Evolutionary conservation across 208 protist genomes (phyloP), one percentile per base, ranked within the genome.

Genomic region (Leptomonas pyrrhocoris): DNA sequence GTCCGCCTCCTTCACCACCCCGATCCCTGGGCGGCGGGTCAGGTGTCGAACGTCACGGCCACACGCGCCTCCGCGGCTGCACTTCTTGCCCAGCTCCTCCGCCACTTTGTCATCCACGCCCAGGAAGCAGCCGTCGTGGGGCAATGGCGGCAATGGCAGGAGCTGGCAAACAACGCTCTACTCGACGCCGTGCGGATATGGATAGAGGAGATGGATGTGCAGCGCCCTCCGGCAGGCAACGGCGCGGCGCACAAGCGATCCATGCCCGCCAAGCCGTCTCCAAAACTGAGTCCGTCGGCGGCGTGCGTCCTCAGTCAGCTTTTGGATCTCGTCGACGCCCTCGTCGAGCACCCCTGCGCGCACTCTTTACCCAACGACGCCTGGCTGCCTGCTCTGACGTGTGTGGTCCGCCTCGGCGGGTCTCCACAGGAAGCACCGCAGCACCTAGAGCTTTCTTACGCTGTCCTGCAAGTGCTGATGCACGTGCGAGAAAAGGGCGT

Each of bases 121-220:
- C 40, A 56, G 57, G 57, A 69, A 34, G 61, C 71, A 9, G 70
- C 38, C 19, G 70, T 69, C 25, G 60, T 57, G 62, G 62, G 45
- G 50, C 72, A 77, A 28, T 77, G 72, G 72, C 63, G 72, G 28
- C 56, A 65, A 63, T 77, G 72, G 63, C 64, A 77, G 21, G 64
- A 58, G 36, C 18, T 60, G 50, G 64, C 49, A 16, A 43, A 42
- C 56, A 54, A 60, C 46, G 56, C 71, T 7, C 30, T 79, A 5
- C 63, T 83, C 12, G 45, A 56, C n/a, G n/a, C 57, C 27, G 23
- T 79, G 55, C 46, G 48, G 11, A n/a, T 8, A 25, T 83, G 72
- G 72, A 11, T 79, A 34, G 55, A 56, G 54, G 56, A 43, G 28
- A 27, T 56, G 2, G 72, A 63, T 11, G 42, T 43, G 21, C 50